Percentiles rank a stretch among this genome's conserved stretches.
Evolutionary conservation across 1,139 yeast species (phyloP).

Genomic region (Candida glucosophila): DNA sequence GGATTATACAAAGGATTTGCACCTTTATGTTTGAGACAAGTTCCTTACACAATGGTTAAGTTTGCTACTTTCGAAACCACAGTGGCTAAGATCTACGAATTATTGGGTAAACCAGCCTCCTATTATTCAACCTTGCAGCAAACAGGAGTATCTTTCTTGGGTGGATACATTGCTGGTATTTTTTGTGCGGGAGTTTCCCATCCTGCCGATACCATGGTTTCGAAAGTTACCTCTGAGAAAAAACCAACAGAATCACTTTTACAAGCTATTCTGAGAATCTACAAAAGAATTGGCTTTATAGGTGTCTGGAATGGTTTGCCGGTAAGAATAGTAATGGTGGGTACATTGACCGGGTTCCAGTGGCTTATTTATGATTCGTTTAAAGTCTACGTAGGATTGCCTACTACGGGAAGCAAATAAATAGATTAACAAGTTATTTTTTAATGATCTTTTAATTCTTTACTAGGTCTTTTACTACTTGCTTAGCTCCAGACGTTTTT

Average conservation of each 20-base stretch:
- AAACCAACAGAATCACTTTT: constrained; percentile 58
- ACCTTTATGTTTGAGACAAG: constrained; percentile 91
- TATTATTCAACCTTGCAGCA: constrained; percentile 47
- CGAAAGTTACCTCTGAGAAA: constrained; percentile 76
- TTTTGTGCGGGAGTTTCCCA: constrained; percentile 91
- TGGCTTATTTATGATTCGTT: constrained; percentile 94
- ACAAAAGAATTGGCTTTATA: constrained; percentile 69
- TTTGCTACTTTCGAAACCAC: constrained; percentile 89
- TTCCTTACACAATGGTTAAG: constrained; percentile 95
- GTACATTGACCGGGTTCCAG: constrained; percentile 93
- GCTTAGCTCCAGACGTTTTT: constrained; percentile 53
- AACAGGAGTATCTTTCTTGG: constrained; percentile 87
- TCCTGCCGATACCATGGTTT: constrained; percentile 97
- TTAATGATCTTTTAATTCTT: constrained; percentile 1
- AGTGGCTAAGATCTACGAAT: constrained; percentile 61
- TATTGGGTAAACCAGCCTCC: constrained; percentile 34
- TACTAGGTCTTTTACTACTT: neutral
- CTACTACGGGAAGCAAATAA: constrained; percentile 75
- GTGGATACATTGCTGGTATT: constrained; percentile 95
- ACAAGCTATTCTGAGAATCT: constrained; percentile 64
- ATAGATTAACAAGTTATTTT: constrained; percentile 1
- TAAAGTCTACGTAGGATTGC: constrained; percentile 83
- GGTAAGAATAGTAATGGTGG: constrained; percentile 91
- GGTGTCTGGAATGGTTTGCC: constrained; percentile 95
- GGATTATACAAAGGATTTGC: constrained; percentile 81